These are phyloP conservation scores for Trematosphaeria pertusa DNA, from an alignment of 2,329 filamentous ascomycete species.

Conservation along the genomic window DNA sequence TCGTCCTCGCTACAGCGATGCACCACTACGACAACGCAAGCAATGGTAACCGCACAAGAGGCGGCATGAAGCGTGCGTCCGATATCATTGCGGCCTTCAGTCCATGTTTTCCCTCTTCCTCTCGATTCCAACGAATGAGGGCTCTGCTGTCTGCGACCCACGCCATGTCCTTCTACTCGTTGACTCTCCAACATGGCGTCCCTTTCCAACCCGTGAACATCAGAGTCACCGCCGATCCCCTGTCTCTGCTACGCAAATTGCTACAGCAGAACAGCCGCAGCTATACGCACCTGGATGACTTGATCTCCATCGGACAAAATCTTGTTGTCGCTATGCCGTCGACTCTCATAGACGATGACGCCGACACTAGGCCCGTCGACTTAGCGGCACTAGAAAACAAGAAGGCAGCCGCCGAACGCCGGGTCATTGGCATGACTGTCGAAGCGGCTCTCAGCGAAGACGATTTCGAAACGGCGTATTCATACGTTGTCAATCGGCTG, in stretches of 20 bases:
- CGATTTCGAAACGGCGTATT: constrained; percentile 87
- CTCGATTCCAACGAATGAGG: constrained; percentile 63
- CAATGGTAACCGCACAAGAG: constrained; percentile 78
- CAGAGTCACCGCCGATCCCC: constrained; percentile 76
- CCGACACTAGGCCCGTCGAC: constrained; percentile 53
- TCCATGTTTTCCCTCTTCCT: constrained; percentile 60
- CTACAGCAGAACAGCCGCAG: constrained; percentile 77
- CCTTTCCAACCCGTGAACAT: constrained; percentile 81
- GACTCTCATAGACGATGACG: constrained; percentile 51
- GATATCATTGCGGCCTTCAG: constrained; percentile 67
- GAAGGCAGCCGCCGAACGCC: constrained; percentile 61
- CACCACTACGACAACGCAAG: constrained; percentile 80
- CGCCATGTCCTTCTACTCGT: constrained; percentile 74
- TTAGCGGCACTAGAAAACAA: constrained; percentile 34
- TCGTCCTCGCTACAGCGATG: constrained; percentile 69
- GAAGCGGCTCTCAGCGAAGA: constrained; percentile 78
- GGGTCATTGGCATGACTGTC: constrained; percentile 81
- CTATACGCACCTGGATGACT: constrained; percentile 77
- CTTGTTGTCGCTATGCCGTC: constrained; percentile 59
- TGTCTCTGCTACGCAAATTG: constrained; percentile 74
- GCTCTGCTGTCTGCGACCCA: constrained; percentile 76
- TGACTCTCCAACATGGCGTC: constrained; percentile 80
- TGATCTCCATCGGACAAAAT: constrained; percentile 72
- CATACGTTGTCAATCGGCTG: constrained; percentile 77
- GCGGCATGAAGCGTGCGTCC: constrained; percentile 77